phyloP scores from a whole-genome alignment of 371 early-diverging fungal genomes.

The Thermomucor indicae-seudaticae region DNA sequence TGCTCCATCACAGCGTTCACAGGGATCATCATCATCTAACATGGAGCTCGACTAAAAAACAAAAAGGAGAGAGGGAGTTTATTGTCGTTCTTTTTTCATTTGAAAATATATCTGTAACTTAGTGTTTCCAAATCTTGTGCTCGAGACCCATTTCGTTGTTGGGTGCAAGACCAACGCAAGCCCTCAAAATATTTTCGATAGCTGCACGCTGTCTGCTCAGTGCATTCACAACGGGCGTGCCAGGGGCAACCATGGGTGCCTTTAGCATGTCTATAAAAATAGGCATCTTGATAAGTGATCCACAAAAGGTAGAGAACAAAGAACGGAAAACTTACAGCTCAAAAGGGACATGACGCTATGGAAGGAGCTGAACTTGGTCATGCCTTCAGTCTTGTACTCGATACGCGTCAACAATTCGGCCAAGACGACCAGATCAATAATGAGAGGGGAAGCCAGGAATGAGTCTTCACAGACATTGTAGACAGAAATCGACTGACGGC shows the following conservation, averaged over 20 bases:
- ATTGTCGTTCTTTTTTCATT: no score
- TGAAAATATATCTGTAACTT: no score
- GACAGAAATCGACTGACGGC: conserved; percentile 92
- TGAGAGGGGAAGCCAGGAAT: conserved; percentile 93
- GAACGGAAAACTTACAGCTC: conserved; percentile 40
- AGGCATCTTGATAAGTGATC: neutral
- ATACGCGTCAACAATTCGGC: conserved; percentile 96
- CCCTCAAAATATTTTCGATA: conserved; percentile 95
- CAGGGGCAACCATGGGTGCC: conserved; percentile 88
- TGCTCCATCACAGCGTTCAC: no score
- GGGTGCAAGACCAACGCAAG: conserved; percentile 89
- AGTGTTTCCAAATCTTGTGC: conserved; percentile 72
- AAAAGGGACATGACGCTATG: conserved; percentile 89
- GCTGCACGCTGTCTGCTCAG: conserved; percentile 90
- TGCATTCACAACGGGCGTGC: conserved; percentile 94
- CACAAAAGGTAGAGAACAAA: neutral
- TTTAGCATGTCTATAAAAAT: conserved; percentile 67
- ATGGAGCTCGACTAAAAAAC: no score
- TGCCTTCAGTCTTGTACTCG: conserved; percentile 68
- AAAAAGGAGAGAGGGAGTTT: no score
- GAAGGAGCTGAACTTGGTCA: conserved; percentile 76
- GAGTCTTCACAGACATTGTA: conserved; percentile 99
- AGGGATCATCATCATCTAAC: no score
- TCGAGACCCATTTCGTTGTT: conserved; percentile 89
- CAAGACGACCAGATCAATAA: conserved; percentile 90